These are phyloP conservation scores for Didymella pinodella DNA, from an alignment of 2,329 filamentous ascomycete genomes.

Conservation along the genomic window DNA sequence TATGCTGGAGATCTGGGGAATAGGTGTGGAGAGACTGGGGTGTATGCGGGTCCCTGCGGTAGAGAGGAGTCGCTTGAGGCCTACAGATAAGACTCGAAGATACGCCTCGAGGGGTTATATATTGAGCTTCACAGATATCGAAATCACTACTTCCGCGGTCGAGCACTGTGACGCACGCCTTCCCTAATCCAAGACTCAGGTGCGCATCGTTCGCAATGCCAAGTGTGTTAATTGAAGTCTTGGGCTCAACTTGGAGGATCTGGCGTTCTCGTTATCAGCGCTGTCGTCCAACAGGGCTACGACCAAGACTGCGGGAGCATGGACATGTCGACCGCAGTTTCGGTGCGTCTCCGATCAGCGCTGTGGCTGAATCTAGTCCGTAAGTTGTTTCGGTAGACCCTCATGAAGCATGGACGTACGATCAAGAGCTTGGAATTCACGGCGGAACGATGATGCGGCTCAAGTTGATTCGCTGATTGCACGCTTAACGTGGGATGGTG, in stretches of 20 bases:
- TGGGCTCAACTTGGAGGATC: constrained; percentile 27
- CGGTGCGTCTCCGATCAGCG: constrained; percentile 29
- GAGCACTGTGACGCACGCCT: constrained; percentile 34
- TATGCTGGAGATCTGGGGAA: constrained; percentile 11
- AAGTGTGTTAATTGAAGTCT: constrained; percentile 36
- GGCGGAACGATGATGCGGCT: constrained; percentile 30
- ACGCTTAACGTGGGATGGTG: constrained; percentile 42
- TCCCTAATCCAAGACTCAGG: constrained; percentile 19
- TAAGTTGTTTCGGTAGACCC: constrained; percentile 10
- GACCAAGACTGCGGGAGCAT: constrained; percentile 27
- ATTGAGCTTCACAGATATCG: constrained; percentile 25
- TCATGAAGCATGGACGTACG: constrained; percentile 17
- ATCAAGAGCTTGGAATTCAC: constrained; percentile 14
- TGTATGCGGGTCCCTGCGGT: constrained; percentile 23
- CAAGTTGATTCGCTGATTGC: constrained; percentile 24
- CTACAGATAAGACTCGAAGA: constrained; percentile 29
- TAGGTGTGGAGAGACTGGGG: constrained; percentile 16
- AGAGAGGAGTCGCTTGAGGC: constrained; percentile 18
- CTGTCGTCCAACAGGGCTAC: constrained; percentile 23
- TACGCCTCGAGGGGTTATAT: constrained; percentile 37
- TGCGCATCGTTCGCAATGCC: constrained; percentile 32
- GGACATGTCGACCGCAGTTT: constrained; percentile 23
- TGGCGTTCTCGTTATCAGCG: constrained; percentile 40
- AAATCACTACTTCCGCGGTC: constrained; percentile 48
- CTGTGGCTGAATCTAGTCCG: constrained; percentile 26